Evolutionary conservation across 768 basidiomycete species (phyloP), one percentile per base, ranked within the genome.

Genomic region (Tubosaeta sp.): DNA sequence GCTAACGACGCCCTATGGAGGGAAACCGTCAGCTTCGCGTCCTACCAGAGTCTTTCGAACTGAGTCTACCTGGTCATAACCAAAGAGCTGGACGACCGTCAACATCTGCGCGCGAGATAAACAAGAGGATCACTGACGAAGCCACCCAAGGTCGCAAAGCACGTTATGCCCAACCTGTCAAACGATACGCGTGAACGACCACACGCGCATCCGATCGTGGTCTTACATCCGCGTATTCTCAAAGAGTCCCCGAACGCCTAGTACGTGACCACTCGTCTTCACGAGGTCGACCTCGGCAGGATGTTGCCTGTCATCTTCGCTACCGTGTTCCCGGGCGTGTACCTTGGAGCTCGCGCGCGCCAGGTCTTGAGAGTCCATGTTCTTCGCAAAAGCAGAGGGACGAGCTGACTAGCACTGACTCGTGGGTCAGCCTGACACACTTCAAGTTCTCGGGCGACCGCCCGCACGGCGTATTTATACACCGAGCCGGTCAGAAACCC

Each of bases 71-170:
- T 68, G 68, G 33, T 64, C 68, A 47, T 70, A 68, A 12, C 67
- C 67, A 46, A 70, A 68, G 32, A 68, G 60, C 67, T 70, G 31
- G 12, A 50, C 1, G 11, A 34, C 6, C 46, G 46, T 57, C 46
- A 57, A 19, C 39, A 10, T 34, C 46, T 1, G 27, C n/a, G 50
- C n/a, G 16, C 19, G n/a, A 5, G 32, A 51, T 19, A 9, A 50
- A 41, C 39, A 8, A 50, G 6, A 37, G 0, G 29, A 50, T 16
- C 26, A 59, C 67, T 63, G 32, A 68, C 67, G 34, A 68, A 68
- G 44, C 67, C 68, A 42, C 67, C 67, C 39, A 68, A 37, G 5
- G 67, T 60, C 38, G 68, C 68, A 48, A 68, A 70, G 37, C 57
- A 65, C 6, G 67, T 66, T 54, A 70, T 54, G 22, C 67, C 64